These are phyloP conservation scores for Emmonsia crescens DNA, from an alignment of 2,329 filamentous ascomycete genomes.

Conservation along the genomic window DNA sequence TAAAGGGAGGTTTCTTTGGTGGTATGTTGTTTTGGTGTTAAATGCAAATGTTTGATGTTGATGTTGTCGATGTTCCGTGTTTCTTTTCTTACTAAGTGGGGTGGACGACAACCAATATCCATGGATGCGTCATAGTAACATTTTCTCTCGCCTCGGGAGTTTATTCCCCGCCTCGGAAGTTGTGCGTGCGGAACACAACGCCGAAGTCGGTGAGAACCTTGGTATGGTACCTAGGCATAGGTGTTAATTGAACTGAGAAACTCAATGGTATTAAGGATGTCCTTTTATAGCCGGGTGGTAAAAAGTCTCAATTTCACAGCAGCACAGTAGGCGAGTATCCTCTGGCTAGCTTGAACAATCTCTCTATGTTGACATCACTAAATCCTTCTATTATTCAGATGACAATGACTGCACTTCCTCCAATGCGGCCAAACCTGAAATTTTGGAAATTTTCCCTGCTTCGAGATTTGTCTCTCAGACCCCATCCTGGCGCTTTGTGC, in stretches of 20 bases:
- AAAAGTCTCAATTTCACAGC: too few relatives aligned
- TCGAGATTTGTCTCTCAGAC: not conserved
- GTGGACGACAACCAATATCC: not conserved
- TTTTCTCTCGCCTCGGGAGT: not conserved
- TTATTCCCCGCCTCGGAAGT: not conserved
- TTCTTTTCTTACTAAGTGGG: not conserved
- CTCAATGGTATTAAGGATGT: too few relatives aligned
- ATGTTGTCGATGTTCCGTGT: not conserved
- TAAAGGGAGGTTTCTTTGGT: not conserved
- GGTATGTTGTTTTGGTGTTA: not conserved
- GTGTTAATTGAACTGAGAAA: too few relatives aligned
- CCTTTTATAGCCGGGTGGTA: too few relatives aligned
- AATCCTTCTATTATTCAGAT: too few relatives aligned
- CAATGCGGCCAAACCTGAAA: not conserved
- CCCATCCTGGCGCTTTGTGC: not conserved
- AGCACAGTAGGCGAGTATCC: too few relatives aligned
- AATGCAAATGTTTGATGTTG: not conserved
- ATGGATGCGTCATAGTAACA: not conserved
- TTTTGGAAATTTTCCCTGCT: not conserved
- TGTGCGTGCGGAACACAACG: not conserved
- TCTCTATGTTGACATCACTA: too few relatives aligned
- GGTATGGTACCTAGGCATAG: too few relatives aligned
- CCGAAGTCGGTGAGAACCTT: not conserved
- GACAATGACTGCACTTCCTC: not conserved
- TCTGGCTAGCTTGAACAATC: too few relatives aligned